Conservation (phyloP, 176 grass and related monocot genomes). For the Phoenix dactylifera region DNA sequence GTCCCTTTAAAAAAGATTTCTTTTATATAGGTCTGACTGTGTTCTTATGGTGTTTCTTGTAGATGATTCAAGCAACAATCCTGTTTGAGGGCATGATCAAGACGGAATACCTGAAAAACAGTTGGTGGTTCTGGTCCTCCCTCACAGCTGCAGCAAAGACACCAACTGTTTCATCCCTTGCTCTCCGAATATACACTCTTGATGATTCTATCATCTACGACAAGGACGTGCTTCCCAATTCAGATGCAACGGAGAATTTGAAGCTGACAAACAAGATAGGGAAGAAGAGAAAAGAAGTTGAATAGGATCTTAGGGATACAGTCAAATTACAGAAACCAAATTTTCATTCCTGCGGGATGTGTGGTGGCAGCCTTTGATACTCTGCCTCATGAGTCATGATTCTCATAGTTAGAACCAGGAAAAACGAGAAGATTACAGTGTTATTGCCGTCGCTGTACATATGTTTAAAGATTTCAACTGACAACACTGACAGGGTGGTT, state of each 20-base stretch:
- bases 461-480: neutral
- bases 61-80: slow-evolving; percentile 75
- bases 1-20: too few species aligned
- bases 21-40: too few species aligned
- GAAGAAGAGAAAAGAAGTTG: slow-evolving; percentile 39
- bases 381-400: neutral
- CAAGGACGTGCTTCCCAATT: slow-evolving; percentile 34
- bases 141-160: slow-evolving; percentile 75
- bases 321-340: slow-evolving; percentile 15
- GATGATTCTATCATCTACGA: slow-evolving; percentile 70
- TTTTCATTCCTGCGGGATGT: slow-evolving; percentile 4
- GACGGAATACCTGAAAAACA: slow-evolving; percentile 67
- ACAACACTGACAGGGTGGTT: neutral
- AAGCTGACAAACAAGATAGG: slow-evolving; percentile 23
- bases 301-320: slow-evolving; percentile 19
- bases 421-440: neutral
- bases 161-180: slow-evolving; percentile 63
- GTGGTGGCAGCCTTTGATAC: too few species aligned
- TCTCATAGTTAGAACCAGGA: neutral
- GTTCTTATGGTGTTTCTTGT: neutral
- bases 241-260: slow-evolving; percentile 1
- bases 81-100: slow-evolving; percentile 76
- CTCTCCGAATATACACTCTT: slow-evolving; percentile 72
- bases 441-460: neutral
- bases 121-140: slow-evolving; percentile 97